Evolutionary conservation across 2,329 filamentous ascomycete species (phyloP).

Genomic region (Monascus ruber): DNA sequence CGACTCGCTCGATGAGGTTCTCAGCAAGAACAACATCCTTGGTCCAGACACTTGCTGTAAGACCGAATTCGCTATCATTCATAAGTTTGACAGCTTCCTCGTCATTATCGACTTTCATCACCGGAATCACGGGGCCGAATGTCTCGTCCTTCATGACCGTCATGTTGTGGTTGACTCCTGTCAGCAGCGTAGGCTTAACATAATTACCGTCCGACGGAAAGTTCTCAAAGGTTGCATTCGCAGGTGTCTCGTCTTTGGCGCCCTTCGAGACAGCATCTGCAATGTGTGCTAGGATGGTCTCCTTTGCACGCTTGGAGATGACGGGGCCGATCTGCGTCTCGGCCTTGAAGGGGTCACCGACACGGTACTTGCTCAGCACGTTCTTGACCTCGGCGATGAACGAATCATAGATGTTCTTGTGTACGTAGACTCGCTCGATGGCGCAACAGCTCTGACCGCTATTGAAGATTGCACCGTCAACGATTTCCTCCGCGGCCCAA

Average conservation of each 20-base stretch:
- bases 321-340: constrained; percentile 79
- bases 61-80: constrained; percentile 89
- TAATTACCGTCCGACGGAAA: constrained; percentile 75
- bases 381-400: constrained; percentile 72
- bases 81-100: constrained; percentile 72
- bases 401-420: constrained; percentile 68
- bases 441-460: constrained; percentile 97
- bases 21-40: constrained; percentile 69
- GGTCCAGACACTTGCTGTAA: constrained; percentile 96
- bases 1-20: constrained; percentile 65
- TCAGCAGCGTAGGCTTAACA: constrained; percentile 73
- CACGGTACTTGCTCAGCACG: constrained; percentile 67
- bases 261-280: constrained; percentile 73
- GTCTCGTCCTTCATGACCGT: constrained; percentile 86
- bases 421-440: constrained; percentile 82
- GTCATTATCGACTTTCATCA: constrained; percentile 75
- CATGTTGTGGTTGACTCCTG: constrained; percentile 71
- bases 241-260: constrained; percentile 72
- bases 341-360: constrained; percentile 77
- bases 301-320: constrained; percentile 66
- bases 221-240: constrained; percentile 63
- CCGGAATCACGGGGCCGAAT: constrained; percentile 82
- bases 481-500: constrained; percentile 89
- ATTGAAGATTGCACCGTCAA: constrained; percentile 94
- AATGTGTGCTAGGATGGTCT: constrained; percentile 66